These are phyloP conservation scores for Sporothrix curviconia DNA, from an alignment of 2,329 filamentous ascomycete species.

Conservation along the genomic window DNA sequence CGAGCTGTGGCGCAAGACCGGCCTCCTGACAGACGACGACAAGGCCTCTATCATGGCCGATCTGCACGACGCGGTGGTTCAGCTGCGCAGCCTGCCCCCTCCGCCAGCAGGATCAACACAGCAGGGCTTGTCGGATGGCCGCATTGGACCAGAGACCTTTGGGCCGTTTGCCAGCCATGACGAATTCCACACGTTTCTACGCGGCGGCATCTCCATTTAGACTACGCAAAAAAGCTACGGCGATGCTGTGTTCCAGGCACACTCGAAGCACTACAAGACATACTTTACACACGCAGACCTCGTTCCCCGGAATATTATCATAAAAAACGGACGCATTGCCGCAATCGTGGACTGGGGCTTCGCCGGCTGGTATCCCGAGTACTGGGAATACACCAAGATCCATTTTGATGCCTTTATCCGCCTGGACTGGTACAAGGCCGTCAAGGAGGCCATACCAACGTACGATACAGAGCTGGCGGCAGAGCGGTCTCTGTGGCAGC, in stretches of 20 bases:
- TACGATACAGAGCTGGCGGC: conserved; percentile 7
- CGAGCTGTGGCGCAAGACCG: not conserved
- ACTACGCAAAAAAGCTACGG: not conserved
- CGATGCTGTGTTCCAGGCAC: not conserved
- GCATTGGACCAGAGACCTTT: not conserved
- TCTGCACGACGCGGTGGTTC: not conserved
- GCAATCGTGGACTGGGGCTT: conserved; percentile 44
- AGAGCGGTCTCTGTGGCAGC: conserved; percentile 2
- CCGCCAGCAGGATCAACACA: conserved; percentile 7
- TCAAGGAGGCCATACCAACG: not conserved
- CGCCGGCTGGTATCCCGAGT: conserved; percentile 39
- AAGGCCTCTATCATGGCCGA: conserved; percentile 5
- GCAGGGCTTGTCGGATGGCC: not conserved
- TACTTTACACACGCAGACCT: conserved; percentile 48
- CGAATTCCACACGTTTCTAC: conserved; percentile 9
- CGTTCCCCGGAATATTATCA: conserved; percentile 41
- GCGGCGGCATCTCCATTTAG: not conserved
- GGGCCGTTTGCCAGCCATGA: conserved; percentile 4
- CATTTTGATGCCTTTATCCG: conserved; percentile 2
- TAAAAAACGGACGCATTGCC: conserved; percentile 31
- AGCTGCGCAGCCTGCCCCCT: conserved; percentile 3
- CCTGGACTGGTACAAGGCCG: conserved; percentile 5
- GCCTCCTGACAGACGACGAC: not conserved
- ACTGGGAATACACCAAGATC: conserved; percentile 29
- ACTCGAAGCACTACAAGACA: not conserved